Conservation (phyloP, 768 basidiomycete species). For the Leccinum subgranulosum region DNA sequence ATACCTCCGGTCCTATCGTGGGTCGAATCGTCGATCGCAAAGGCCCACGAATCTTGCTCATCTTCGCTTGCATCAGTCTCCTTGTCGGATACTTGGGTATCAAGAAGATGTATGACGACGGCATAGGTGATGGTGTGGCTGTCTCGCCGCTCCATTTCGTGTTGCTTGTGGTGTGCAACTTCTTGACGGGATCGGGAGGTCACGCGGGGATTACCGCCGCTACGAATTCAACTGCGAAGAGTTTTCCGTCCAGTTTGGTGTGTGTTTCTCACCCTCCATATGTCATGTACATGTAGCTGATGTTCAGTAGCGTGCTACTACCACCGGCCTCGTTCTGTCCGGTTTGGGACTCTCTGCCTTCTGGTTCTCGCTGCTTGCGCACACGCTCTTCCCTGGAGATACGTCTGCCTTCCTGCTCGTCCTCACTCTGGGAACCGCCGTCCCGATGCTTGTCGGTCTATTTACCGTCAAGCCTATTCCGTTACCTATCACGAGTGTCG, state of each 20-base stretch:
- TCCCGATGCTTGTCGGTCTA: conserved; percentile 75
- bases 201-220: conserved; percentile 68
- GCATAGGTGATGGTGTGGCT: conserved; percentile 36
- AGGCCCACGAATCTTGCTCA: conserved; percentile 69
- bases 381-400: conserved; percentile 69
- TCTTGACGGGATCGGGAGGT: conserved; percentile 74
- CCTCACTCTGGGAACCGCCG: conserved; percentile 72
- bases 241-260: conserved; percentile 72
- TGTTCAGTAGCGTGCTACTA: conserved; percentile 58
- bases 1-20: conserved; percentile 71
- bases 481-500: conserved; percentile 38
- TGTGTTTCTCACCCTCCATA: conserved; percentile 21
- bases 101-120: conserved; percentile 58
- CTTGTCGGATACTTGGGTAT: conserved; percentile 77
- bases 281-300: background rate
- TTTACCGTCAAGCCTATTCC: conserved; percentile 70
- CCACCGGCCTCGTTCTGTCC: conserved; percentile 76
- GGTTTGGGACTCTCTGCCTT: conserved; percentile 93
- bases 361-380: conserved; percentile 77
- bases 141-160: conserved; percentile 43
- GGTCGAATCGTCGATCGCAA: conserved; percentile 72
- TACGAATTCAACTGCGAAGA: conserved; percentile 80
- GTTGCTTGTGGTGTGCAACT: conserved; percentile 59
- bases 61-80: conserved; percentile 55
- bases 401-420: conserved; percentile 74